phyloP scores from a whole-genome alignment of 257 asterid species.

The Plantago elongata region DNA sequence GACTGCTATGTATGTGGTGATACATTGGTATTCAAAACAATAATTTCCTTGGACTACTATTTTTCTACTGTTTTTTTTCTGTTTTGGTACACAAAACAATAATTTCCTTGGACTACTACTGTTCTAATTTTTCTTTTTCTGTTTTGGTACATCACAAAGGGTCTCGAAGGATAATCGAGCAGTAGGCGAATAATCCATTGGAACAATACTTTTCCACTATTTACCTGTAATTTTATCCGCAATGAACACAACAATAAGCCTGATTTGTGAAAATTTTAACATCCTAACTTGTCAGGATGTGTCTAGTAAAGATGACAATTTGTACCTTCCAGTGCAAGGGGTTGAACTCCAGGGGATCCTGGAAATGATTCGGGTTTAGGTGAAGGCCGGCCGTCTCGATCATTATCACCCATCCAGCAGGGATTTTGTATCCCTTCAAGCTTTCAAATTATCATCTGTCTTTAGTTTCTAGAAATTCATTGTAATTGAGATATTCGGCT shows the following conservation, averaged over 20 bases:
- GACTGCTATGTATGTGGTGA: too few species aligned
- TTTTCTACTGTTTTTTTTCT: too few species aligned
- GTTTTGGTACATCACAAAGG: too few species aligned
- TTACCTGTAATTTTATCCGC: conserved; percentile 51
- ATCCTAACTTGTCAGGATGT: neutral
- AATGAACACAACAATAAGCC: neutral
- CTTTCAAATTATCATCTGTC: too few species aligned
- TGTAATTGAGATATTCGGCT: neutral
- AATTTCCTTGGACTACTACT: too few species aligned
- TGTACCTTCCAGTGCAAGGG: conserved; percentile 75
- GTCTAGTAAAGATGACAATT: neutral
- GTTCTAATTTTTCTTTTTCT: too few species aligned
- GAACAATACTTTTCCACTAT: too few species aligned
- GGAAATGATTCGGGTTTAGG: conserved; percentile 39
- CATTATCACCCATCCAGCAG: conserved; percentile 75
- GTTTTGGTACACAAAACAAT: too few species aligned
- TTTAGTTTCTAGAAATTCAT: neutral
- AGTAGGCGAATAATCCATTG: too few species aligned
- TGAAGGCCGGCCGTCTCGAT: conserved; percentile 72
- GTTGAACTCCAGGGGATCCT: conserved; percentile 69
- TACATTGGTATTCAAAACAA: too few species aligned
- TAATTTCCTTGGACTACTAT: too few species aligned
- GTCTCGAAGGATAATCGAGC: too few species aligned
- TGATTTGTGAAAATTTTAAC: neutral
- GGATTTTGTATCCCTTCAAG: conserved; percentile 57